Base-by-base conservation (phyloP, 148 eudicot species). In the Chenopodium quinoa region DNA sequence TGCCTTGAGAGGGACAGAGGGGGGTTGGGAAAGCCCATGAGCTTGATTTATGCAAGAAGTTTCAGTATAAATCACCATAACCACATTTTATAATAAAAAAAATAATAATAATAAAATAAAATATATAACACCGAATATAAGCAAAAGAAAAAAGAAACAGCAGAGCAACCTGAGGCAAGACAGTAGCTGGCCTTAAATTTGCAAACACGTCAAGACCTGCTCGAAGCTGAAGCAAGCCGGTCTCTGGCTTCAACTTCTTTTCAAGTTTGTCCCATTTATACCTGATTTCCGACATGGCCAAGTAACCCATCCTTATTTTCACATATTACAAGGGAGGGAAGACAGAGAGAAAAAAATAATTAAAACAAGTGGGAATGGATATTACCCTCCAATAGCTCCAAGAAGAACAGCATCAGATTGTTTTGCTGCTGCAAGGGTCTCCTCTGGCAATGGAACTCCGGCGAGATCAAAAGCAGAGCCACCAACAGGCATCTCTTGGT, bases 181-280 rank as follows among this genome's bases (percentile, higher is more conserved):
- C 95, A 79, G 93, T 85, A 48, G 99, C 99, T 5, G 99, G 99
- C 84, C 99, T 93, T 85, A 96, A 88, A 85, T 96, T 96, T 29
- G 99, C 99, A 84, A 96, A 96, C 67, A 96, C 99, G 75, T 92
- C 82, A 85, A 96, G 99, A 83, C 98, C 99, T 80, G 87, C 89
- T 52, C 99, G 91, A 71, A 96, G 91, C 91, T 96, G 99, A 84
- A 96, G 97, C 88, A 96, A 88, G 56, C 98, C 99, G 1, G 98
- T 95, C 89, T 96, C 99, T 7, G 98, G 99, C 86, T 96, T 96
- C 81, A 89, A 88, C 67, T 93, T 97, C 81, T 91, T 90, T 82
- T 93, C 97, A 81, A 91, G 91, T 12, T 88, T 91, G 82, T 95
- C 98, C 98, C 98, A 95, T 79, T 93, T 95, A 75, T 93, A 95